Conservation (phyloP, 73 alveolate species). For the Symbiodinium pilosum region DNA sequence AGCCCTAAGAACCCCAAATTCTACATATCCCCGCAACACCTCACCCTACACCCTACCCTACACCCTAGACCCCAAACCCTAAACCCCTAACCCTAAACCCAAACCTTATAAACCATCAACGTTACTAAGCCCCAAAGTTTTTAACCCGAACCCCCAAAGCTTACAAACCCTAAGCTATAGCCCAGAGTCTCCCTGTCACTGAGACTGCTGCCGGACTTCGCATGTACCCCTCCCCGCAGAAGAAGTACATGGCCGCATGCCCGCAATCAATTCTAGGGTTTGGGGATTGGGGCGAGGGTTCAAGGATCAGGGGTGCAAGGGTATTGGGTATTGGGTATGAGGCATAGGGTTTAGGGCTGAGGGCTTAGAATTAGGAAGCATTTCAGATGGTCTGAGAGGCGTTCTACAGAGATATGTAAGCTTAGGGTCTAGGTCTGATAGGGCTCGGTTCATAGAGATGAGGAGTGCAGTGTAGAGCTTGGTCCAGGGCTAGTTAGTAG, state of each 20-base stretch:
- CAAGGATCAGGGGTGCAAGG: not conserved
- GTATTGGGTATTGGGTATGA: not conserved
- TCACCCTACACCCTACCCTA: too few relatives aligned
- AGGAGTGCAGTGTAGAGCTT: too few relatives aligned
- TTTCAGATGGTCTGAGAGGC: not conserved
- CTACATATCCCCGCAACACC: too few relatives aligned
- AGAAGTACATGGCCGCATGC: not conserved
- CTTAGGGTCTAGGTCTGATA: not conserved
- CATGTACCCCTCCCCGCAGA: constrained; percentile 20
- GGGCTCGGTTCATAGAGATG: too few relatives aligned
- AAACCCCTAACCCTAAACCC: not conserved
- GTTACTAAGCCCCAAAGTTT: not conserved
- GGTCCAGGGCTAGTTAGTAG: too few relatives aligned
- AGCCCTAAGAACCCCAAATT: too few relatives aligned
- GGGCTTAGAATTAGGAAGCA: not conserved
- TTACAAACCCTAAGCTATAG: not conserved
- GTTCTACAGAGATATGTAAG: not conserved
- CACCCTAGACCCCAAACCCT: not conserved
- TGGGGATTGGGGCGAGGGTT: not conserved
- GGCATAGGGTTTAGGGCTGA: not conserved
- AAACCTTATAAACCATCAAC: not conserved
- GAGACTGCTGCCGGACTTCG: not conserved
- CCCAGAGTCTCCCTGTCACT: not conserved
- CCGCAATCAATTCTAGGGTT: not conserved
- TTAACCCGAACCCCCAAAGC: not conserved